Conservation (phyloP, 2,329 filamentous ascomycete species). For the Pseudocercospora fijiensis region DNA sequence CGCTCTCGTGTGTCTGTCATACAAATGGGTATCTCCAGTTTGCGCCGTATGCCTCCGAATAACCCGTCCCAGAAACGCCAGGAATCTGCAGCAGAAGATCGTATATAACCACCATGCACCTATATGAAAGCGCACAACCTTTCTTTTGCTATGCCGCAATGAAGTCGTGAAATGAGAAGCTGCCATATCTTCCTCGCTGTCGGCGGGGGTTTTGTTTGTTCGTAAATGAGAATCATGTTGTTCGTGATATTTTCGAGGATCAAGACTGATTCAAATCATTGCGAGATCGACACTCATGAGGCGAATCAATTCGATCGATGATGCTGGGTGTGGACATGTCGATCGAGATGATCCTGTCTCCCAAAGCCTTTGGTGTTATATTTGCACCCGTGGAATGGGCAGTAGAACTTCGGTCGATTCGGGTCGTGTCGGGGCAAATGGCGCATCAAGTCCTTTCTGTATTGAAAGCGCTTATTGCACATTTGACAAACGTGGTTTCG, state of each 20-base stretch:
- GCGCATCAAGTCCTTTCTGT: conserved; percentile 25
- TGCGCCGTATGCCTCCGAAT: neutral
- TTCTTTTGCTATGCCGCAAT: neutral
- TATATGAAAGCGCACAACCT: neutral
- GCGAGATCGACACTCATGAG: conserved; percentile 3
- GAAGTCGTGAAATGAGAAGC: neutral
- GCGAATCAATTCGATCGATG: conserved; percentile 20
- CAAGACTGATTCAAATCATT: neutral
- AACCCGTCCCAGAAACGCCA: neutral
- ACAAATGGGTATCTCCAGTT: neutral
- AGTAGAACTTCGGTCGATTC: conserved; percentile 23
- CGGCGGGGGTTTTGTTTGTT: neutral
- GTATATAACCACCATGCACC: neutral
- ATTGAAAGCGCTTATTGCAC: conserved; percentile 28
- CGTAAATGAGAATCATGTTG: neutral
- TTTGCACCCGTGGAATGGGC: conserved; percentile 23
- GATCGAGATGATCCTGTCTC: conserved; percentile 26
- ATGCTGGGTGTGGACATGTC: conserved; percentile 25
- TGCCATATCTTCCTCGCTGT: neutral
- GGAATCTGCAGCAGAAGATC: neutral
- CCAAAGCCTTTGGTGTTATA: conserved; percentile 26
- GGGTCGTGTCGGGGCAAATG: conserved; percentile 28
- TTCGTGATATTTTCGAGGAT: neutral
- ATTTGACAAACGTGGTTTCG: conserved; percentile 24
- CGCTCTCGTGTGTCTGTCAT: neutral